These are phyloP conservation scores for Nitzschia sp. DNA, from an alignment of 108 stramenopile species.

Conservation along the genomic window DNA sequence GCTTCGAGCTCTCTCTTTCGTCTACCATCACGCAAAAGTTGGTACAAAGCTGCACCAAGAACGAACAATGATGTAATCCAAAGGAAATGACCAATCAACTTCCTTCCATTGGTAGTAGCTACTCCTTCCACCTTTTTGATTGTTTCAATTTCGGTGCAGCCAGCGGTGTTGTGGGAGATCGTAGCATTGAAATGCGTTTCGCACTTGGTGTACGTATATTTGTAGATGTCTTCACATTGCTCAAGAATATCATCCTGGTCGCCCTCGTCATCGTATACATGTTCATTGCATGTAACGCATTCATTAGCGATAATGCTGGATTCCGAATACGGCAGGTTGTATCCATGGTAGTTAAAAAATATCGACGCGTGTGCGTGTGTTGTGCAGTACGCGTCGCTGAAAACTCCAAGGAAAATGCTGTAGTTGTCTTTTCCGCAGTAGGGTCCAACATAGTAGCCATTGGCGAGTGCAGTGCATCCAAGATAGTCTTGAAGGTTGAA, in stretches of 20 bases:
- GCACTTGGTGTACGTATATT: background rate
- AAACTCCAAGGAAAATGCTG: slow-evolving; percentile 51
- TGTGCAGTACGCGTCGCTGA: slow-evolving; percentile 60
- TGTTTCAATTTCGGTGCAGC: background rate
- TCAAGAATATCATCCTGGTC: background rate
- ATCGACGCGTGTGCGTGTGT: slow-evolving; percentile 38
- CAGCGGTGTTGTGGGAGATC: background rate
- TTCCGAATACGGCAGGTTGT: background rate
- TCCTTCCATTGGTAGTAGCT: no score
- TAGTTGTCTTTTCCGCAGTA: slow-evolving; percentile 57
- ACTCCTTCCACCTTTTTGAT: background rate
- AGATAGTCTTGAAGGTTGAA: slow-evolving; percentile 3
- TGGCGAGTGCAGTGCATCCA: background rate
- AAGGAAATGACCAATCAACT: no score
- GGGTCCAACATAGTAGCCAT: slow-evolving; percentile 61
- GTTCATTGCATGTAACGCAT: background rate
- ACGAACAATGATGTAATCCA: no score
- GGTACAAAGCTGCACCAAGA: background rate
- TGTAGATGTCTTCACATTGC: background rate
- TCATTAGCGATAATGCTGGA: background rate
- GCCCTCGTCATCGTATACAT: background rate
- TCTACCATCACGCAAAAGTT: background rate
- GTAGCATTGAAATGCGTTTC: background rate
- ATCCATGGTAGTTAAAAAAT: background rate
- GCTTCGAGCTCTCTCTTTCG: background rate